Base-by-base conservation (phyloP, 768 basidiomycete genomes). In the Trametes cubensis region DNA sequence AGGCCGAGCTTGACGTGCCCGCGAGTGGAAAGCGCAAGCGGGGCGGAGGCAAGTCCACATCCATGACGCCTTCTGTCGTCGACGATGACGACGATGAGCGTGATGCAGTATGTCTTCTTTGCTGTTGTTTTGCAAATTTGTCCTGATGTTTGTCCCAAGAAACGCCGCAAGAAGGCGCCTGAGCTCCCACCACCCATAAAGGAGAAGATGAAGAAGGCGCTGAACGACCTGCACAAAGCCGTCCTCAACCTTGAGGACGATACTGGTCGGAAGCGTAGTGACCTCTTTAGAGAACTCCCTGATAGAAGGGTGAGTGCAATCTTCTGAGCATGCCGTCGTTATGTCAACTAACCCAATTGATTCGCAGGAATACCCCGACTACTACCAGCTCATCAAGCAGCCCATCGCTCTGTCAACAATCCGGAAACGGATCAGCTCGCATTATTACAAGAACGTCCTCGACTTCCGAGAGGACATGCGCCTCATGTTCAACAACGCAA, bases 401-500 rank as follows among this genome's bases (percentile, higher is more conserved):
- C 96, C 96, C 3, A 98, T 99, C 69, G 88, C 92, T 25, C 82
- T 99, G 63, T 87, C 90, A 21, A 84, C 87, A 60, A 88, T 98
- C 68, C 89, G 90, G 55, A 95, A 94, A 71, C 88, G 89, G 11
- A 79, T 83, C 51, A 84, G 79, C 53, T 78, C 81, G 58, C 80
- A 81, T 47, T 79, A 83, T 58, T 94, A 94, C 79, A 93, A 92
- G 79, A 85, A 76, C 41, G 84, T 95, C 39, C 77, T 82, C 38
- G 79, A 83, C 59, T 94, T 87, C 77, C 80, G 83, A 60, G 84
- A 85, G 48, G 94, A 96, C 73, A 94, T 89, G 86, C 83, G 83
- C 66, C 82, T 94, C 58, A 95, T 99, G 90, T 98, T 95, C 75
- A 83, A 85, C 74, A 98, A 98, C 69, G 95, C 96, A 5, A 83